Base-by-base conservation (phyloP, 345 rosid species). In the Salix koriyanagi region DNA sequence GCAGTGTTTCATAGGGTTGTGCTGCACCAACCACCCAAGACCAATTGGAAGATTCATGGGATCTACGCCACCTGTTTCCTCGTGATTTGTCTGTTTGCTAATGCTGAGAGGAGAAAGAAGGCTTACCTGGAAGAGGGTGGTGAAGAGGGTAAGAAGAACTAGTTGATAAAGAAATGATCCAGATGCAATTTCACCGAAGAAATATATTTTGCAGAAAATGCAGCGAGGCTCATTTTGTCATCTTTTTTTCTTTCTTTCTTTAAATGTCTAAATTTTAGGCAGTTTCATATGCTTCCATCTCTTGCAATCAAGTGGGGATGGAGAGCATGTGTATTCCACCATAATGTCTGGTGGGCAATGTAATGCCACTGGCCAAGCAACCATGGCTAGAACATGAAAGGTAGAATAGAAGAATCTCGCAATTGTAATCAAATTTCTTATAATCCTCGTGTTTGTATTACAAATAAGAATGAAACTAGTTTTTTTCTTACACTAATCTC, bases 51-150 rank as follows among this genome's bases (percentile, higher is more conserved):
- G 78, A 67, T 91, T 21, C 97, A 96, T 54, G 97, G 95, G 65
- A 80, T 94, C 56, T 96, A 96, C 46, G 98, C 97, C 92, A 85
- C 92, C 85, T 94, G 97, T 78, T 96, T 96, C 67, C 91, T 93
- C 69, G 46, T 85, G 37, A 86, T 92, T 77, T 92, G 97, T 80
- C 25, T 94, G 82, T 75, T 88, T 5, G 85, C 91, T 18, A 84
- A 65, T 30, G 94, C 94, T 11, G 99, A 96, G 76, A 73, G 93
- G 85, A 88, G 93, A 76, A 96, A 96, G 92, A 96, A 94, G 81
- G 90, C 95, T 70, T 96, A 93, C 79, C 65, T 90, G 86, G 93
- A 88, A 83, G 97, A 91, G n/a, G 90, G 95, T 2, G 98, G 95
- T 25, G 97, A 89, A 67, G 99, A 94, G 75, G 96, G 94, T n/a